Percentiles rank a stretch among this genome's conserved stretches.
Conservation (phyloP, 805 yeast genomes). For the Candida verbasci region DNA sequence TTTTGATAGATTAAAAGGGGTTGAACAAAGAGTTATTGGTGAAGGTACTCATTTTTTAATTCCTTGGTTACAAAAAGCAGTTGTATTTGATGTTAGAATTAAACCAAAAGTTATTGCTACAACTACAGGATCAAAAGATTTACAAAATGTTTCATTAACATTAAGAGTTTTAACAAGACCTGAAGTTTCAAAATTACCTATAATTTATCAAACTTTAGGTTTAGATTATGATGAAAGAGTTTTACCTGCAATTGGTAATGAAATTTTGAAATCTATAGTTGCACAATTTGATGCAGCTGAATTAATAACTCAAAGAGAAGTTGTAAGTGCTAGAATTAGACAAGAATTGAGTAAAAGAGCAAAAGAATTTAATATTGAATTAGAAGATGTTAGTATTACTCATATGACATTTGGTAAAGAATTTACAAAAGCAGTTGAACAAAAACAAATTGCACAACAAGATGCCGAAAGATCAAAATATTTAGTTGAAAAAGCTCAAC, state of each 20-base stretch:
- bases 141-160: conserved; percentile 92
- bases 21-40: conserved; percentile 81
- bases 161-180: conserved; percentile 93
- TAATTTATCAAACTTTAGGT: conserved; percentile 87
- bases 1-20: conserved; percentile 88
- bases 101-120: conserved; percentile 90
- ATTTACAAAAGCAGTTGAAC: conserved; percentile 97
- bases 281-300: conserved; percentile 97
- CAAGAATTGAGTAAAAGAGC: conserved; percentile 83
- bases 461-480: conserved; percentile 97
- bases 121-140: conserved; percentile 94
- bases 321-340: conserved; percentile 84
- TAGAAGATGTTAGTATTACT: conserved; percentile 96
- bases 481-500: conserved; percentile 93
- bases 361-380: conserved; percentile 78
- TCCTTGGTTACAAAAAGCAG: conserved; percentile 94
- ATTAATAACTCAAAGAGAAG: conserved; percentile 94
- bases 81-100: conserved; percentile 90
- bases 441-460: conserved; percentile 98
- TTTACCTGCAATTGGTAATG: conserved; percentile 88
- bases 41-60: conserved; percentile 95
- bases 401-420: conserved; percentile 97
- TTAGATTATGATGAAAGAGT: conserved; percentile 93
- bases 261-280: conserved; percentile 81
- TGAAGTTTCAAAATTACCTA: conserved; percentile 75